phyloP scores from a whole-genome alignment of 192 early-diverging fungal genomes.

The Dispira parvispora region DNA sequence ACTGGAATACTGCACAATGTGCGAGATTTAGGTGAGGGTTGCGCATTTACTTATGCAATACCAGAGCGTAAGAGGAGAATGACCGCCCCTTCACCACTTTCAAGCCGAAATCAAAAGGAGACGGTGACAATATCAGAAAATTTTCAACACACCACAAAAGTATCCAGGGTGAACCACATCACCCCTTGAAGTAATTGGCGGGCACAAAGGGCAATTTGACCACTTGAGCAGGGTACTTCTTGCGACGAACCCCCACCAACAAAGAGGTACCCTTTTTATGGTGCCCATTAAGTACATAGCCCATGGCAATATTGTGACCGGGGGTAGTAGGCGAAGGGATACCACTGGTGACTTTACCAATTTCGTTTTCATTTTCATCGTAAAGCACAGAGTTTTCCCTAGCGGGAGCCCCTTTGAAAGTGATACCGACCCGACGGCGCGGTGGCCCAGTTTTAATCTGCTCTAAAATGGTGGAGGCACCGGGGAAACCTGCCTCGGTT shows the following conservation, averaged over 20 bases:
- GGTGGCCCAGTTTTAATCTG: constrained; percentile 69
- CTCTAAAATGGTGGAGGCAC: constrained; percentile 63
- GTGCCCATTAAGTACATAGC: constrained; percentile 72
- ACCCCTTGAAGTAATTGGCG: constrained; percentile 51
- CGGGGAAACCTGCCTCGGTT: constrained; percentile 79
- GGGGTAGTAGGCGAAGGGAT: constrained; percentile 72
- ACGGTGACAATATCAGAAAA: too few species aligned
- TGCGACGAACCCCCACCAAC: constrained; percentile 77
- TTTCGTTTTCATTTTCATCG: constrained; percentile 33
- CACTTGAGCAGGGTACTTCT: constrained; percentile 63
- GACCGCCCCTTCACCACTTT: too few species aligned
- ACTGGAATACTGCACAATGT: too few species aligned
- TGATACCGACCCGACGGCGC: constrained; percentile 72
- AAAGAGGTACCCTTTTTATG: constrained; percentile 88
- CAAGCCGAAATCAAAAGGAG: too few species aligned
- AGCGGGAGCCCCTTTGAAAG: constrained; percentile 88
- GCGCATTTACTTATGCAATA: too few species aligned
- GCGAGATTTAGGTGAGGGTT: too few species aligned
- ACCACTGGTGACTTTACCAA: constrained; percentile 84
- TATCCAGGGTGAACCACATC: too few species aligned
- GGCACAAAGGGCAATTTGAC: constrained; percentile 95
- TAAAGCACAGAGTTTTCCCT: constrained; percentile 57
- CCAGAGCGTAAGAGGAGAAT: too few species aligned
- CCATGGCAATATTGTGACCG: constrained; percentile 97
- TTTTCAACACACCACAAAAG: too few species aligned